These are phyloP conservation scores for Neoascochyta sp. DNA, from an alignment of 2,329 filamentous ascomycete genomes.

Conservation along the genomic window DNA sequence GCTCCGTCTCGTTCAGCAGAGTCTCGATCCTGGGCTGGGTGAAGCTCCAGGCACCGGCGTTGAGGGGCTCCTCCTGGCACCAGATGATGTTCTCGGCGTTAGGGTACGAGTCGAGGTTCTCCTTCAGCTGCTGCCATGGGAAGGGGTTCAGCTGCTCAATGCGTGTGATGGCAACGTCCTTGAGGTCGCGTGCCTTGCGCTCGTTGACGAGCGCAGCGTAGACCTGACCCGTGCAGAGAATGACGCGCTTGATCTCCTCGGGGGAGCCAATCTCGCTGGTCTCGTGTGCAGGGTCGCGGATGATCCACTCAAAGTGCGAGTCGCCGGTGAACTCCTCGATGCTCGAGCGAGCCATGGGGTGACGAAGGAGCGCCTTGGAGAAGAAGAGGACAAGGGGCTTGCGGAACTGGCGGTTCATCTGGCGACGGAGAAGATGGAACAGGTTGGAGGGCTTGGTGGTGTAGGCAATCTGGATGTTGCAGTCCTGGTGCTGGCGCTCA, in stretches of 20 bases:
- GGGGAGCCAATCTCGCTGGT: conserved; percentile 68
- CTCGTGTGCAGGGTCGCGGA: conserved; percentile 82
- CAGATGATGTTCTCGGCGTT: conserved; percentile 98
- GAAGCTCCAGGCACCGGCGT: conserved; percentile 95
- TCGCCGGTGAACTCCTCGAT: conserved; percentile 90
- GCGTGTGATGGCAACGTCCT: conserved; percentile 89
- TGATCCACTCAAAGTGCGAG: conserved; percentile 95
- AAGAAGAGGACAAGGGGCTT: conserved; percentile 98
- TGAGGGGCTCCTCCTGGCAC: conserved; percentile 96
- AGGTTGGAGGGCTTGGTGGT: conserved; percentile 95
- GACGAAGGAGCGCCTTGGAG: conserved; percentile 92
- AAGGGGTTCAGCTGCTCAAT: conserved; percentile 98
- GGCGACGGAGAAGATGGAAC: conserved; percentile 93
- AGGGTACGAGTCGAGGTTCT: conserved; percentile 94
- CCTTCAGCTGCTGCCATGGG: conserved; percentile 94
- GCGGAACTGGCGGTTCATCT: conserved; percentile 99
- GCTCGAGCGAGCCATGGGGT: conserved; percentile 83
- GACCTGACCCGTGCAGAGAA: conserved; percentile 93
- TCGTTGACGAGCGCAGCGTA: conserved; percentile 88
- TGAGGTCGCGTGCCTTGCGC: conserved; percentile 79
- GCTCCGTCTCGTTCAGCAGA: conserved; percentile 83
- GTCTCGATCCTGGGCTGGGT: conserved; percentile 98
- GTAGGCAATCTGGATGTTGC: conserved; percentile 98
- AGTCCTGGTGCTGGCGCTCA: conserved; percentile 96
- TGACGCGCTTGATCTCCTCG: conserved; percentile 88